Conservation (phyloP, 1,139 yeast genomes). For the Diutina neorugosa region DNA sequence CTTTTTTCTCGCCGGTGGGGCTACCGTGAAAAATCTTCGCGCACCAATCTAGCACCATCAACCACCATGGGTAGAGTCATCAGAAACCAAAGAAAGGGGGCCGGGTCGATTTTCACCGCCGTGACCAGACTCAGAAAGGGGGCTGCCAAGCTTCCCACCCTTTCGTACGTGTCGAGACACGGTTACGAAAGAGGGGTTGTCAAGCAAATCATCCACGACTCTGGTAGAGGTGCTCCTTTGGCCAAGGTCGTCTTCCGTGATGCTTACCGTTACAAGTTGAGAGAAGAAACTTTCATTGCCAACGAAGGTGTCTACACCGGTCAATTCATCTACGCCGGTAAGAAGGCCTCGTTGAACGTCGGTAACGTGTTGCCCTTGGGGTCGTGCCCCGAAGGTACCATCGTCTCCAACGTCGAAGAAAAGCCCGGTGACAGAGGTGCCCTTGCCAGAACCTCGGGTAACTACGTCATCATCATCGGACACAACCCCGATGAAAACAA, state of each 20-base stretch:
- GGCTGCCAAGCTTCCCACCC: conserved; percentile 99
- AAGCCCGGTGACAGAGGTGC: conserved; percentile 99
- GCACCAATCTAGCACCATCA: not conserved
- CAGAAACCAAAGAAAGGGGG: conserved; percentile 99
- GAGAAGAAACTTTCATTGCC: conserved; percentile 98
- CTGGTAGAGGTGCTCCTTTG: conserved; percentile 99
- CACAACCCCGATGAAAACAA: conserved; percentile 99
- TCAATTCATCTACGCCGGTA: conserved; percentile 97
- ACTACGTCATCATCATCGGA: conserved; percentile 97
- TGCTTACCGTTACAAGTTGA: conserved; percentile 96
- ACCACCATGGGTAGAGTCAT: conserved; percentile 83
- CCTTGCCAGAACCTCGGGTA: conserved; percentile 98
- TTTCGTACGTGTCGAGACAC: conserved; percentile 98
- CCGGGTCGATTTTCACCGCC: conserved; percentile 99
- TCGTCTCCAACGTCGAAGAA: conserved; percentile 96
- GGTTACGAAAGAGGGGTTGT: conserved; percentile 99
- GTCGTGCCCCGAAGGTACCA: conserved; percentile 98
- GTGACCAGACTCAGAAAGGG: conserved; percentile 99
- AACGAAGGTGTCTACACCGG: conserved; percentile 99
- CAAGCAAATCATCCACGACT: conserved; percentile 97
- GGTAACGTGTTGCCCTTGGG: conserved; percentile 98
- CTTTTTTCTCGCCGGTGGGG: not conserved
- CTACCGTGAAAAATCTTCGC: conserved; percentile 2
- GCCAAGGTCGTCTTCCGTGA: conserved; percentile 99
- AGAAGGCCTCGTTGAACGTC: conserved; percentile 93